Conservation (phyloP, 805 yeast species). For the Ogataea sp. region DNA sequence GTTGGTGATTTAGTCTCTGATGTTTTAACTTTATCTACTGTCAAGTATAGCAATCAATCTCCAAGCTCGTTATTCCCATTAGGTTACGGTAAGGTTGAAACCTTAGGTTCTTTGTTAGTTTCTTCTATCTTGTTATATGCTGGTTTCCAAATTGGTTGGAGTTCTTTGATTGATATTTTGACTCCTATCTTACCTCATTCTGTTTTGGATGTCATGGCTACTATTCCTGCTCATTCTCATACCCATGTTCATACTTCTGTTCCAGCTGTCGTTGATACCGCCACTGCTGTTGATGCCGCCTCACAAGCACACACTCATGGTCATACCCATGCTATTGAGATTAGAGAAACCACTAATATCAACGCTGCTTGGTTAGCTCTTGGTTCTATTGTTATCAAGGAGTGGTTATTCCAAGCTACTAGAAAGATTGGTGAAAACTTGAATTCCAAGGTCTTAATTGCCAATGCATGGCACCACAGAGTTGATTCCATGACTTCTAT, state of each 20-base stretch:
- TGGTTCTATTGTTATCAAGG: conserved; percentile 81
- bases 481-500: conserved; percentile 88
- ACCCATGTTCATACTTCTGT: conserved; percentile 36
- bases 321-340: conserved; percentile 4
- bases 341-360: conserved; percentile 46
- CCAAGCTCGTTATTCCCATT: conserved; percentile 62
- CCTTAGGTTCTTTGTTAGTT: conserved; percentile 85
- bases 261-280: conserved; percentile 5
- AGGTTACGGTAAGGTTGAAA: conserved; percentile 91
- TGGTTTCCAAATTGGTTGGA: conserved; percentile 86
- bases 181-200: conserved; percentile 62
- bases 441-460: conserved; percentile 83
- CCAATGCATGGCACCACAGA: conserved; percentile 99
- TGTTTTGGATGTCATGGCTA: conserved; percentile 43
- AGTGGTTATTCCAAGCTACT: conserved; percentile 80
- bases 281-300: conserved; percentile 9
- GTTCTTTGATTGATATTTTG: conserved; percentile 59
- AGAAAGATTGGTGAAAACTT: conserved; percentile 67
- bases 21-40: conserved; percentile 81
- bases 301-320: conserved; percentile 21
- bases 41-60: conserved; percentile 57
- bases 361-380: conserved; percentile 97
- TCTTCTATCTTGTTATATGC: conserved; percentile 78
- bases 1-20: conserved; percentile 86
- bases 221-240: conserved; percentile 46